Evolutionary conservation across 2,329 filamentous ascomycete species (phyloP).

Genomic region (Aspergillus nomiae): DNA sequence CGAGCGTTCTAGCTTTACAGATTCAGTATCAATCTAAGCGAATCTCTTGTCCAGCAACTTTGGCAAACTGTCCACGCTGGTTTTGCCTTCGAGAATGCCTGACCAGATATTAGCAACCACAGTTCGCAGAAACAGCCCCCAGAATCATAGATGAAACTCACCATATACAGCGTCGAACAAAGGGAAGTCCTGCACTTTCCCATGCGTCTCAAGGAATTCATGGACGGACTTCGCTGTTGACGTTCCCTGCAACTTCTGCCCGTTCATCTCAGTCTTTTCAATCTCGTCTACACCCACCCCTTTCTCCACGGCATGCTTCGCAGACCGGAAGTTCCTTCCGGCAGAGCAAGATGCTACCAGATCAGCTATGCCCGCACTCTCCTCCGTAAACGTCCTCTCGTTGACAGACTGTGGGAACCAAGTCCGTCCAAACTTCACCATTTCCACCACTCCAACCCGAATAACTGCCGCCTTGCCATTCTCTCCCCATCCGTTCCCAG

Average conservation of each 20-base stretch:
- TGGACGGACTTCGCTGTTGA: conserved; percentile 17
- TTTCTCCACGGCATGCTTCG: conserved; percentile 19
- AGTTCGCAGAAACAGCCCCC: too few relatives aligned
- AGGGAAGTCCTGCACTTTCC: conserved; percentile 15
- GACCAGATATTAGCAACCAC: not conserved
- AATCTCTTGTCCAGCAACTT: not conserved
- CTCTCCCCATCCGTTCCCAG: conserved; percentile 90
- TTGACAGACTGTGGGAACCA: conserved; percentile 22
- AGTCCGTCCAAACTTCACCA: conserved; percentile 77
- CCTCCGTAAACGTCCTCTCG: conserved; percentile 20
- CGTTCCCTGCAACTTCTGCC: conserved; percentile 20
- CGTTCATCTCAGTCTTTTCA: conserved; percentile 20
- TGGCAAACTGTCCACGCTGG: not conserved
- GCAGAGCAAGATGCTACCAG: conserved; percentile 18
- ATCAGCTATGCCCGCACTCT: conserved; percentile 28
- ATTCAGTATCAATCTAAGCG: not conserved
- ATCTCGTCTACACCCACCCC: conserved; percentile 19
- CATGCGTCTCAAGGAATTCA: conserved; percentile 16
- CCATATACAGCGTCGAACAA: conserved; percentile 10
- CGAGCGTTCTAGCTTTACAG: not conserved
- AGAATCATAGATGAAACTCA: not conserved
- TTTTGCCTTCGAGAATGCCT: not conserved
- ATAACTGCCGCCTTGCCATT: conserved; percentile 95
- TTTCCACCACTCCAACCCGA: conserved; percentile 87
- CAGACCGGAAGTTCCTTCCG: conserved; percentile 20